Percentiles rank a stretch among this genome's conserved stretches.
phyloP scores from a whole-genome alignment of 2,329 filamentous ascomycete species.

The Arthrinium puccinioides region DNA sequence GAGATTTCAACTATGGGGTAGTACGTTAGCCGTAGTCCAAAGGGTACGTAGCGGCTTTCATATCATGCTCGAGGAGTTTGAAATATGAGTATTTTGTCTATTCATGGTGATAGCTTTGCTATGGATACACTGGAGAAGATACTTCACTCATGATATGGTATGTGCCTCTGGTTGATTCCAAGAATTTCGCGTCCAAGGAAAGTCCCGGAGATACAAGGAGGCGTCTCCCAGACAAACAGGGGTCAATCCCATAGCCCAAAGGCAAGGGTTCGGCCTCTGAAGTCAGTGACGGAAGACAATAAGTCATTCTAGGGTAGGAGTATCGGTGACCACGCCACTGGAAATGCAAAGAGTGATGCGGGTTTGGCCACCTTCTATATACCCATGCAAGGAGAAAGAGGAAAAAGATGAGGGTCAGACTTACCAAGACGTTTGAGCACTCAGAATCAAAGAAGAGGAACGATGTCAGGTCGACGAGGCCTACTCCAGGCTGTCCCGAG shows the following conservation, averaged over 20 bases:
- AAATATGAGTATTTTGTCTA: no score
- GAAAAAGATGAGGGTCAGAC: conserved; percentile 13
- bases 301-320: conserved; percentile 55
- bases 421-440: conserved; percentile 42
- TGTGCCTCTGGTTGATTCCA: conserved; percentile 46
- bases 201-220: conserved; percentile 37
- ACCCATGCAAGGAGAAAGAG: conserved; percentile 25
- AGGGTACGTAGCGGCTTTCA: no score
- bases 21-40: no score
- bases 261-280: conserved; percentile 27
- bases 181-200: conserved; percentile 39
- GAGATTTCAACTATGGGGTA: no score
- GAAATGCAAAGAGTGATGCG: conserved; percentile 28
- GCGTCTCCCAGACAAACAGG: conserved; percentile 20
- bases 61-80: no score
- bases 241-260: conserved; percentile 32
- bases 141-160: no score
- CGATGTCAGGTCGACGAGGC: conserved; percentile 74
- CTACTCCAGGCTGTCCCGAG: conserved; percentile 55
- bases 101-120: no score
- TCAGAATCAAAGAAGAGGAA: conserved; percentile 66
- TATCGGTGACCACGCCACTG: conserved; percentile 60
- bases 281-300: conserved; percentile 17
- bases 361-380: conserved; percentile 59
- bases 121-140: no score